phyloP scores from a whole-genome alignment of 768 basidiomycete genomes.

The Chiua virens region DNA sequence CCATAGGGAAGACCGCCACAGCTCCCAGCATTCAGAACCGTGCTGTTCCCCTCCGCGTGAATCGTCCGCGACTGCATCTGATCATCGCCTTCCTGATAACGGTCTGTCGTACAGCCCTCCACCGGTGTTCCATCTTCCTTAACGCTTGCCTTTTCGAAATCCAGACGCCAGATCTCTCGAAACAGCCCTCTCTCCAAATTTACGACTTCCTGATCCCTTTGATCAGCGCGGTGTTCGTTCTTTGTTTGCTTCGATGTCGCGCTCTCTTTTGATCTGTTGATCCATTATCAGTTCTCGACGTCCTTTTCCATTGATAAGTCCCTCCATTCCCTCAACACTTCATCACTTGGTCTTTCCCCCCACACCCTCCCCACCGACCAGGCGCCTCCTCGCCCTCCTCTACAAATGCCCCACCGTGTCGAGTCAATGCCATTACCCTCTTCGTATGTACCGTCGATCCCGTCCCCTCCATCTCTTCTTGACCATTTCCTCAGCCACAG shows the following conservation, averaged over 20 bases:
- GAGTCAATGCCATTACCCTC: conserved; percentile 36
- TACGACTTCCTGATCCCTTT: conserved; percentile 31
- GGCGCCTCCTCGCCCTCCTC: conserved; percentile 10
- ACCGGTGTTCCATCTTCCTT: conserved; percentile 25
- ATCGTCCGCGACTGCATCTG: conserved; percentile 24
- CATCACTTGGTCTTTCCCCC: conserved; percentile 22
- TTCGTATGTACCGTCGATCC: conserved; percentile 31
- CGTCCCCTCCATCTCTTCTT: conserved; percentile 29
- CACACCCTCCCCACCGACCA: conserved; percentile 2
- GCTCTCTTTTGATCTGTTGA: conserved; percentile 40
- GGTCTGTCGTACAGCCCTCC: conserved; percentile 24
- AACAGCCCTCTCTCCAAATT: conserved; percentile 34
- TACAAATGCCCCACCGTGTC: conserved; percentile 54
- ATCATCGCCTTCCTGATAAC: conserved; percentile 36
- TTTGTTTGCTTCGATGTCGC: conserved; percentile 32
- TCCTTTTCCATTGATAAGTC: conserved; percentile 39
- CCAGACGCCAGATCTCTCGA: conserved; percentile 33
- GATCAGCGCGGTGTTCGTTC: conserved; percentile 39
- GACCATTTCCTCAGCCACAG: conserved; percentile 30
- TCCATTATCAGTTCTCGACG: conserved; percentile 40
- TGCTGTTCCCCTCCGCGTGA: conserved; percentile 22
- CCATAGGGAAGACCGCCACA: conserved; percentile 30
- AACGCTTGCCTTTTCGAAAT: conserved; percentile 30
- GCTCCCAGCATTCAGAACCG: conserved; percentile 22
- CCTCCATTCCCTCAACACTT: conserved; percentile 19